Base-by-base conservation (phyloP, 1,139 yeast genomes). In the Debaryomycetaceae sp. region DNA sequence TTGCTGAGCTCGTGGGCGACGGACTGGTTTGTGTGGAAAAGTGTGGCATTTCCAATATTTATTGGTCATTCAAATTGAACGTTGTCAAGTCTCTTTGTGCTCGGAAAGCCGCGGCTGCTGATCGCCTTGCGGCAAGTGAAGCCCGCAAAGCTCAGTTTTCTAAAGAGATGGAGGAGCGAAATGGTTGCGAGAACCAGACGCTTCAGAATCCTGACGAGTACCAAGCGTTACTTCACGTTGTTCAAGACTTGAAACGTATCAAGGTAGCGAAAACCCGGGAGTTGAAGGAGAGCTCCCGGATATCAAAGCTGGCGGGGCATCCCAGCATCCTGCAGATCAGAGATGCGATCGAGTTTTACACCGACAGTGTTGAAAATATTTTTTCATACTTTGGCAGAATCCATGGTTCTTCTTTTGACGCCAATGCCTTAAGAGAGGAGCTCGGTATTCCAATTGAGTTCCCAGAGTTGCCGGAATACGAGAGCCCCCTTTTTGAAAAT, bases 331-430 rank as follows among this genome's bases (percentile, higher is more conserved):
- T 7, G 24, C 6, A 7, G 13, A 7, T 13, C 7, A 22, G 7
- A n/a, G 15, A 22, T 12, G 18, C 26, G 18, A 15, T 15, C 14
- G 18, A 15, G 7, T 14, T 24, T 15, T 24, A 24, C 26, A 13
- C n/a, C 8, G 18, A 24, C 18, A 24, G 18, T 14, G 14, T 24
- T 24, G 16, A 13, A 15, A 25, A 20, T 16, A 27, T 28, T 27
- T 18, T 28, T 13, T 15, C n/a, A 11, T 24, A 24, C 16, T 24
- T 24, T 24, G 10, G 8, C 18, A 7, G 26, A 10, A 14, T 15
- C 12, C 7, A 7, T 16, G n/a, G 14, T 7, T 13, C 26, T 6
- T 7, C 7, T 13, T 13, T 22, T 13, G 24, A 22, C 24, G 24
- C 7, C 7, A 12, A 7, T 7, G 7, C 7, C 13, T 13, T 22